Percentiles rank a stretch among this genome's conserved stretches.
Evolutionary conservation across 176 grass and related monocot genomes (phyloP).

Genomic region (Typha latifolia): DNA sequence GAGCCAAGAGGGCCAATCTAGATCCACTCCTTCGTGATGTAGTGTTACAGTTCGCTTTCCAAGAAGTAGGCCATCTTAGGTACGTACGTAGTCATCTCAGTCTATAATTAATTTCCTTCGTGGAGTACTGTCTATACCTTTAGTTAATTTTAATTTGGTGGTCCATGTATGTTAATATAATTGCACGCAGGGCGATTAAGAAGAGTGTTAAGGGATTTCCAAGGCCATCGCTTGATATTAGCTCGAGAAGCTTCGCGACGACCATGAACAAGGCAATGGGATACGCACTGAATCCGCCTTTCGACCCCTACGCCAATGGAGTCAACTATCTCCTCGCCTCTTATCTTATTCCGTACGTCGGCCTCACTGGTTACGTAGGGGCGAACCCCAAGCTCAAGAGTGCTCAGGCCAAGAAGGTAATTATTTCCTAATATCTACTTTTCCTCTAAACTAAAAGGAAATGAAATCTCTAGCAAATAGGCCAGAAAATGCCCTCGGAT

Average conservation of each 20-base stretch:
- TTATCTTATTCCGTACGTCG: constrained; percentile 86
- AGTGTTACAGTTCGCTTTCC: constrained; percentile 72
- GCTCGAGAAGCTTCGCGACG: constrained; percentile 53
- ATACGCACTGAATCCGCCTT: constrained; percentile 54
- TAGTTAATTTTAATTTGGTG: not conserved
- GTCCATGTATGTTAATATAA: not conserved
- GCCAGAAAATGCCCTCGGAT: too few species aligned
- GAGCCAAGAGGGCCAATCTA: constrained; percentile 45
- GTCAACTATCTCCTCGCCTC: constrained; percentile 81
- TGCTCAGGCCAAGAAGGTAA: constrained; percentile 52
- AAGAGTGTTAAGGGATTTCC: constrained; percentile 56
- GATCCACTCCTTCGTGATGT: constrained; percentile 41
- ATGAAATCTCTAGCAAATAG: too few species aligned
- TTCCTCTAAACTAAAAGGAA: constrained; percentile 5
- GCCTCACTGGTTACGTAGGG: constrained; percentile 86
- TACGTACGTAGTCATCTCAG: not conserved
- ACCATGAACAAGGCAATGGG: constrained; percentile 56
- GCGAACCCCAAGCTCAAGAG: constrained; percentile 69
- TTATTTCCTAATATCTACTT: not conserved
- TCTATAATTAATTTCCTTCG: not conserved
- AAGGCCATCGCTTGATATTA: constrained; percentile 67
- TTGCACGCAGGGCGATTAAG: constrained; percentile 60
- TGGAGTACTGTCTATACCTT: not conserved
- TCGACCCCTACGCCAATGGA: constrained; percentile 76
- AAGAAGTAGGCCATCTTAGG: constrained; percentile 92